Base-by-base conservation (phyloP, 2,329 filamentous ascomycete genomes). In the Thielaviopsis musarum region DNA sequence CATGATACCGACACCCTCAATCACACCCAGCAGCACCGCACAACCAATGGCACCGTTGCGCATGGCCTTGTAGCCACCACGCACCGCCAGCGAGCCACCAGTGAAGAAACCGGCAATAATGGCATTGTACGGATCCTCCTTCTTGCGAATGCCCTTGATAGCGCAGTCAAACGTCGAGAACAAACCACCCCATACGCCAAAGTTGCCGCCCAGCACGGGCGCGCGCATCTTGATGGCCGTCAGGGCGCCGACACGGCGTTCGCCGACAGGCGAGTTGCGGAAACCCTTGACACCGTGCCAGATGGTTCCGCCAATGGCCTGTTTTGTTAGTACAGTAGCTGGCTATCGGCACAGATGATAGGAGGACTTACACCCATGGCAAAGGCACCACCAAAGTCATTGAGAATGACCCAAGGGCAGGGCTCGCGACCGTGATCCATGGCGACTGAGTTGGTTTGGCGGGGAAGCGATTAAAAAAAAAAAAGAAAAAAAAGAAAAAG, bases 21-120 rank as follows among this genome's bases (percentile, higher is more conserved):
- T 97, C 65, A 98, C 91, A 56, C 88, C 93, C 53, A 98, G 78
- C 68, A 98, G 80, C 64, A 95, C 87, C 26, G 89, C 93, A 71
- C 93, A 97, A 66, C 91, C 93, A 68, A 98, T 97, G 63, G 93
- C 93, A 62, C 89, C 91, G 73, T 97, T 97, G 67, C 93, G 81
- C 64, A 93, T 90, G 22, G 91, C 89, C 76, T 88, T 91, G 72
- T 86, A 85, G 61, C 93, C 93, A 67, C 93, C 93, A 74, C 93
- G 83, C 63, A 97, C 84, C 57, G 93, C 93, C 38, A 98, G 79
- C 30, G 91, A 83, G 66, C 93, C 93, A 68, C 90, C 91, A 4
- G 93, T 97, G 73, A 96, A 91, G 79, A 96, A 96, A 58, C 93
- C 93, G 51, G 91, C 93, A 66, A 91, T 94, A 71, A 98, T 97